Base-by-base conservation (phyloP, 192 early-diverging fungal genomes). In the Endogone sp. region DNA sequence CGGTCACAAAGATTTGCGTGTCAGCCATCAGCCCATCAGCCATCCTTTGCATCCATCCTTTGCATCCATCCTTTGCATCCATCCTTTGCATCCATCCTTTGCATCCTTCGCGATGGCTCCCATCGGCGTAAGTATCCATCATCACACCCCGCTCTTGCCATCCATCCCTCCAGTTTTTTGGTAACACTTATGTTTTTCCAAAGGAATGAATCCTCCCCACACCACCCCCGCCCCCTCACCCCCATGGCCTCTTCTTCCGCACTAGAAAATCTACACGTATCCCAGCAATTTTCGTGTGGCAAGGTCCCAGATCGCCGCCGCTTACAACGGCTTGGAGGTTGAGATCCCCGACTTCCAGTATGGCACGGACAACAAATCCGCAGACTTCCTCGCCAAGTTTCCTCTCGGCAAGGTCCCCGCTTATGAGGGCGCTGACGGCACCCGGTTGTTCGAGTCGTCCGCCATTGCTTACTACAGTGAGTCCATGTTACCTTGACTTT, bases 391-490 rank as follows among this genome's bases (percentile, higher is more conserved):
- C 65, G 86, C 87, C 82, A 98, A 97, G 86, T 97, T 92, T 88
- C 95, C 94, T 30, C 71, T 89, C 62, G 93, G 92, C 76, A 97
- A 96, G 87, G 85, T 94, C 66, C 96, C 96, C 32, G 88, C 79
- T 26, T 96, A 94, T 62, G 95, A 95, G 80, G 85, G 86, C 67
- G 78, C 88, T 72, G 90, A 96, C 54, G 92, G 90, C 56, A 84
- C 88, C 79, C 71, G 73, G 69, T 68, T 92, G 72, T 86, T 85
- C 71, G 94, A 98, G 85, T 91, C 88, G 67, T 88, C 80, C 77
- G 96, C 94, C 69, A 97, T 98, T 73, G 93, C 93, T 55, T 92
- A 91, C 91, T 96, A 98, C 76, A 82, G 91, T 92, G 71, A 70
- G 83, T 78, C 56, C 25, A 58, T 13, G 49, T 64, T 49, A 6